phyloP scores from a whole-genome alignment of 192 early-diverging fungal species.

The Cladochytrium replicatum region DNA sequence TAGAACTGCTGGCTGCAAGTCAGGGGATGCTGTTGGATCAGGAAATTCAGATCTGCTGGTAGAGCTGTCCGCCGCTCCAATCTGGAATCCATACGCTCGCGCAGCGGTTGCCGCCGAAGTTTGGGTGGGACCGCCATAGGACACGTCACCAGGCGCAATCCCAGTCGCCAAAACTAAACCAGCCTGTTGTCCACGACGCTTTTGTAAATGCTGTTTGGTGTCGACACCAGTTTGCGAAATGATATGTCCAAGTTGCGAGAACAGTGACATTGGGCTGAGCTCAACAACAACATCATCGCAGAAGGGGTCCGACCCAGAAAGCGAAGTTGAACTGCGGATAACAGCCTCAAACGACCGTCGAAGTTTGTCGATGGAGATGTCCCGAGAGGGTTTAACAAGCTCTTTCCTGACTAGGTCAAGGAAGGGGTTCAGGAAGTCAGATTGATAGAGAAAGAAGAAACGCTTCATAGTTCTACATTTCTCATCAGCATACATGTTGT shows the following conservation, averaged over 20 bases:
- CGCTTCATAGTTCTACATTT: constrained; percentile 73
- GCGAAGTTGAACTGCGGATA: constrained; percentile 76
- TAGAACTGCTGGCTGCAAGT: too few relatives aligned
- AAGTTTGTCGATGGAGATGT: constrained; percentile 61
- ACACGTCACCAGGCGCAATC: too few relatives aligned
- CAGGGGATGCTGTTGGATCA: too few relatives aligned
- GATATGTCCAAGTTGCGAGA: constrained; percentile 64
- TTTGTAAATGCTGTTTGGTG: constrained; percentile 11
- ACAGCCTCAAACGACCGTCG: constrained; percentile 81
- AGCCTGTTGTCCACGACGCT: background rate
- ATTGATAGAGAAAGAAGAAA: constrained; percentile 86
- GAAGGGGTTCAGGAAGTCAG: constrained; percentile 90
- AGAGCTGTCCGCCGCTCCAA: too few relatives aligned
- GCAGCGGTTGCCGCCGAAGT: too few relatives aligned
- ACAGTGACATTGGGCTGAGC: constrained; percentile 45
- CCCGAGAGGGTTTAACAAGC: constrained; percentile 56
- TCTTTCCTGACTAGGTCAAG: constrained; percentile 76
- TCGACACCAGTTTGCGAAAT: constrained; percentile 57
- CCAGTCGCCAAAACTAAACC: too few relatives aligned
- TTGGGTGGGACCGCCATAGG: too few relatives aligned
- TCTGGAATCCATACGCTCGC: too few relatives aligned
- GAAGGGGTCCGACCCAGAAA: constrained; percentile 48
- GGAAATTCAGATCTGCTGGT: too few relatives aligned
- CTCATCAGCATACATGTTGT: background rate
- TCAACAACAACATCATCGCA: constrained; percentile 81